Evolutionary conservation across 495 filamentous ascomycete species (phyloP), one percentile per base, ranked within the genome.

Genomic region (Aspergillus asperescens): DNA sequence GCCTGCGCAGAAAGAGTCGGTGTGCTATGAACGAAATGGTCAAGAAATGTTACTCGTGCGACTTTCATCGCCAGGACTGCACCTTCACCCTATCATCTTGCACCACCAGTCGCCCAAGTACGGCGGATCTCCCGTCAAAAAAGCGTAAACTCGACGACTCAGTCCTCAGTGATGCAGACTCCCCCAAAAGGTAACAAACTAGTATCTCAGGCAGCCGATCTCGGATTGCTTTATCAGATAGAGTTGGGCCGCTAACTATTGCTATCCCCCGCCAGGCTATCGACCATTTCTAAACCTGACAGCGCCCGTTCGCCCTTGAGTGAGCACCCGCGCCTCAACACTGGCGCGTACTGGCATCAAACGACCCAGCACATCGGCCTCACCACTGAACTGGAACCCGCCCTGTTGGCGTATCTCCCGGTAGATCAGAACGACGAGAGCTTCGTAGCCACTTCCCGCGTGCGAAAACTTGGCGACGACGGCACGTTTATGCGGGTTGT

Each of bases 1-100:
- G 93, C 71, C 77, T 89, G 50, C 81, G 82, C 68, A 77, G 90
- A 63, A 90, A 91, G 68, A 89, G 84, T 60, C 85, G 90, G 61
- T 98, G 93, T 73, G 89, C 94, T 50, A 87, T 95, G 71, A 87
- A 90, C 63, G 74, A 77, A 50, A 66, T 71, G 58, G 70, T 72
- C 54, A 75, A 74, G 48, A 74, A 74, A 42, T 80, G 77, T 51
- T 76, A 77, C 31, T 78, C 77, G 43, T 80, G 77, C 48, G 73
- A 72, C 38, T 75, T 79, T 40, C 77, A 80, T 58, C 72, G 73
- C 25, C 76, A 79, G 62, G 72, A 78, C 28, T 80, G 77, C 62
- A 78, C 75, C 7, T 80, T 78, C 47, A 68, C 61, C 15, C 62
- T 76, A 13, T 54, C 51, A 39, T 28, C 50, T 7, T 54, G 66